These are phyloP conservation scores for Saturnispora zaruensis DNA, from an alignment of 805 yeast genomes.

Conservation along the genomic window DNA sequence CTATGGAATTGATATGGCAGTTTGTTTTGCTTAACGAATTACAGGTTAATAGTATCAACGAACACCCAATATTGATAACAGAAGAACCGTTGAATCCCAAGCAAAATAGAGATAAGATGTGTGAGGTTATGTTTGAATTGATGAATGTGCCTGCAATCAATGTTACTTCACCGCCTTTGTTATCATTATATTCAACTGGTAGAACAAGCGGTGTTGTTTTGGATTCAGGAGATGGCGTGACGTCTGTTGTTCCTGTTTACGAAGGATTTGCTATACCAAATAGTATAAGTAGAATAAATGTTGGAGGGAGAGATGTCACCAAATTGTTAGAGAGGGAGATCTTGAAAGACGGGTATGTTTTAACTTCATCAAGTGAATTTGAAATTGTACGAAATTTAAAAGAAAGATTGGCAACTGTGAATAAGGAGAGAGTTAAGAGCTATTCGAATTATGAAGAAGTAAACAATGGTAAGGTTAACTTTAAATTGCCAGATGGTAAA, in stretches of 20 bases:
- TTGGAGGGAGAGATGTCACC: constrained; percentile 84
- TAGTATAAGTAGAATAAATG: constrained; percentile 62
- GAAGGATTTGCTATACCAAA: constrained; percentile 78
- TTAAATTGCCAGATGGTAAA: constrained; percentile 81
- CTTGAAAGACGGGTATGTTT: constrained; percentile 52
- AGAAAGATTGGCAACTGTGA: constrained; percentile 63
- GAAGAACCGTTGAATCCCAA: constrained; percentile 82
- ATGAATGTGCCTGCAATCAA: constrained; percentile 73
- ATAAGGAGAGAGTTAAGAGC: constrained; percentile 32
- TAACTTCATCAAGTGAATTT: constrained; percentile 67
- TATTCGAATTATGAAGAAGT: not conserved
- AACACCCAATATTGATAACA: constrained; percentile 80
- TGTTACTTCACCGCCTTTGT: constrained; percentile 80
- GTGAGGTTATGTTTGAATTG: constrained; percentile 62
- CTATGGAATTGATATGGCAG: constrained; percentile 78
- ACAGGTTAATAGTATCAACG: constrained; percentile 48
- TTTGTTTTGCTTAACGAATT: constrained; percentile 45
- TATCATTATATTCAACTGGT: constrained; percentile 97
- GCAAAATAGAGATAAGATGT: constrained; percentile 47
- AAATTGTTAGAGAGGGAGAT: constrained; percentile 61
- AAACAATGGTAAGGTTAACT: constrained; percentile 21
- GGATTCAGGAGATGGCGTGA: constrained; percentile 98
- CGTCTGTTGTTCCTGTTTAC: constrained; percentile 80
- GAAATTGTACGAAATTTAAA: constrained; percentile 75
- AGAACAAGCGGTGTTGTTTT: constrained; percentile 99